A percentile compares a stretch with the other conserved stretches of the same genome.
These are phyloP conservation scores for Porcisia deanei DNA, from an alignment of 208 protist species.

Conservation along the genomic window DNA sequence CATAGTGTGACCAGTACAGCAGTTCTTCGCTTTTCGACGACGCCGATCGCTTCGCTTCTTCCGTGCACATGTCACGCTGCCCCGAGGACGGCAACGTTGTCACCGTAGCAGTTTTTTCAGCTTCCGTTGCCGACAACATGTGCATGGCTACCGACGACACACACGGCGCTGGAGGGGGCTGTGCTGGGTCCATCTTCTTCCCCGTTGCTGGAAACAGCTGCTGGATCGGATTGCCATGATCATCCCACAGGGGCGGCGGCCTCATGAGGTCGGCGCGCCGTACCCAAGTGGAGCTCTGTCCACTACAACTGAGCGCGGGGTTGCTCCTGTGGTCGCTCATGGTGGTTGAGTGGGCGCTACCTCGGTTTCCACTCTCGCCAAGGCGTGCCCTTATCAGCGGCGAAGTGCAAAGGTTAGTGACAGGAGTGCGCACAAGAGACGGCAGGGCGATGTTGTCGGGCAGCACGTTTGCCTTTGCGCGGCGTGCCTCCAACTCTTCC, in stretches of 20 bases:
- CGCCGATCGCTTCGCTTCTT: constrained; percentile 23
- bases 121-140: too few species aligned
- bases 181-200: background rate
- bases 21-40: constrained; percentile 12
- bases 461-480: background rate
- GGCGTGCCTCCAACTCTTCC: constrained; percentile 21
- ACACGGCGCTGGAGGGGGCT: background rate
- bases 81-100: background rate
- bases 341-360: too few species aligned
- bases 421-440: background rate
- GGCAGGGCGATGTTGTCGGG: too few species aligned
- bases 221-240: constrained; percentile 2
- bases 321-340: background rate
- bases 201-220: background rate
- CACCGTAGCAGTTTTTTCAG: background rate
- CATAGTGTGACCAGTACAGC: background rate
- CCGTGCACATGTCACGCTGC: constrained; percentile 8
- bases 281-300: constrained; percentile 16
- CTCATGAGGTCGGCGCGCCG: constrained; percentile 30
- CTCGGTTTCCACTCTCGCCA: background rate
- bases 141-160: background rate
- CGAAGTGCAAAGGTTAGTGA: background rate
- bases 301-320: constrained; percentile 10
- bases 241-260: constrained; percentile 24
- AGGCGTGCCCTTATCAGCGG: background rate